Evolutionary conservation across 2,329 filamentous ascomycete species (phyloP).

Genomic region (Hypoxylon sp.): DNA sequence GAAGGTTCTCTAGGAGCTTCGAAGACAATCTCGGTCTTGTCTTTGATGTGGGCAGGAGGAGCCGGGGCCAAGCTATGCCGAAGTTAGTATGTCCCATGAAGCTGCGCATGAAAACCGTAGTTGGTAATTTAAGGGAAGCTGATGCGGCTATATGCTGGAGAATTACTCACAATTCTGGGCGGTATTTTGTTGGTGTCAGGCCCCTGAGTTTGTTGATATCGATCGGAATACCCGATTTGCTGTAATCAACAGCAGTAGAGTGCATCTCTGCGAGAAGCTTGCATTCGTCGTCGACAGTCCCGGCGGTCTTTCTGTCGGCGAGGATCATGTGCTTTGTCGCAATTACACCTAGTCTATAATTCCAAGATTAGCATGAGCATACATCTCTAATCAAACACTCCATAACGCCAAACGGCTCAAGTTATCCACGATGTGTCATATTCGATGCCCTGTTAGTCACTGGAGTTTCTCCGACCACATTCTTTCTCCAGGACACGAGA

Average conservation of each 20-base stretch:
- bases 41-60: constrained; percentile 60
- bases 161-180: constrained; percentile 68
- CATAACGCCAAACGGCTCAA: background rate
- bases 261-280: constrained; percentile 71
- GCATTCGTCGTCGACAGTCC: constrained; percentile 61
- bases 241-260: constrained; percentile 81
- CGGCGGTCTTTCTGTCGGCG: constrained; percentile 67
- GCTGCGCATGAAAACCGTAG: background rate
- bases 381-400: background rate
- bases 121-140: background rate
- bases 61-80: constrained; percentile 60
- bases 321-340: constrained; percentile 73
- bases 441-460: background rate
- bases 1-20: constrained; percentile 50
- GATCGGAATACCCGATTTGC: constrained; percentile 77
- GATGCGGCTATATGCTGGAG: constrained; percentile 1
- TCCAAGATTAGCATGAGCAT: constrained; percentile 8
- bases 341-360: constrained; percentile 61
- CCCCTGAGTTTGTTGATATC: constrained; percentile 60
- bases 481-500: background rate
- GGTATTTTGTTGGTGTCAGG: constrained; percentile 52
- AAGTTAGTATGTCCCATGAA: constrained; percentile 10
- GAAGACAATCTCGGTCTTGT: constrained; percentile 60
- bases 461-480: background rate
- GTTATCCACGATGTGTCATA: background rate